Base-by-base conservation (phyloP, 2,329 filamentous ascomycete species). In the Remersonia thermophila region DNA sequence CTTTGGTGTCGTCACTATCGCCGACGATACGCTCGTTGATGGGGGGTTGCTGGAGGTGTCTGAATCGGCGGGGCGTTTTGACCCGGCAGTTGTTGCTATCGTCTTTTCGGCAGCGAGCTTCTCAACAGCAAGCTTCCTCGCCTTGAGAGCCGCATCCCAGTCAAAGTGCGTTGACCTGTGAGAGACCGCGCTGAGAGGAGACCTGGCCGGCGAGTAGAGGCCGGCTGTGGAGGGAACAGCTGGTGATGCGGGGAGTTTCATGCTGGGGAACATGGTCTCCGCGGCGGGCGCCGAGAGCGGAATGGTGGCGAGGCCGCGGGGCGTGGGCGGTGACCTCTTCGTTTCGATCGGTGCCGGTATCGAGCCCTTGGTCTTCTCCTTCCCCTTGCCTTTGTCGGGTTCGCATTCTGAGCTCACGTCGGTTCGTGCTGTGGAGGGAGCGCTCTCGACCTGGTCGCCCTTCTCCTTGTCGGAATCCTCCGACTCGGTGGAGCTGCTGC, bases 161-260 rank as follows among this genome's bases (percentile, higher is more conserved):
- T 91, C 83, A 44, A 82, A 83, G 7, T 81, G 80, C 9, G 83
- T 85, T n/a, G n/a, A n/a, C 42, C 73, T 67, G 20, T 73, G 57
- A 28, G 71, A 74, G 38, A 67, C 61, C 30, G 78, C 75, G 49
- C 77, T 82, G 52, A 83, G 91, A 0, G 87, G 84, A 20, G 86
- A 91, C 16, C 77, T 69, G 10, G 20, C 20, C 9, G 83, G 83
- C 14, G 83, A 85, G 45, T 83, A 75, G 37, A 69, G 36, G 17
- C 45, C 46, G 27, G 46, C 54, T 39, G 66, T 68, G 28, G 81
- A 83, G 20, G 20, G 20, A 46, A 80, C 71, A 30, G 71, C 66
- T 15, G 83, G 83, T 25, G 83, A 86, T 32, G 77, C 74, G 7
- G 86, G 85, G 41, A 93, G 80, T 52, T 80, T 80, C 41, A 93